Conservation (phyloP, 208 protist genomes). For the Phytomonas francai region DNA sequence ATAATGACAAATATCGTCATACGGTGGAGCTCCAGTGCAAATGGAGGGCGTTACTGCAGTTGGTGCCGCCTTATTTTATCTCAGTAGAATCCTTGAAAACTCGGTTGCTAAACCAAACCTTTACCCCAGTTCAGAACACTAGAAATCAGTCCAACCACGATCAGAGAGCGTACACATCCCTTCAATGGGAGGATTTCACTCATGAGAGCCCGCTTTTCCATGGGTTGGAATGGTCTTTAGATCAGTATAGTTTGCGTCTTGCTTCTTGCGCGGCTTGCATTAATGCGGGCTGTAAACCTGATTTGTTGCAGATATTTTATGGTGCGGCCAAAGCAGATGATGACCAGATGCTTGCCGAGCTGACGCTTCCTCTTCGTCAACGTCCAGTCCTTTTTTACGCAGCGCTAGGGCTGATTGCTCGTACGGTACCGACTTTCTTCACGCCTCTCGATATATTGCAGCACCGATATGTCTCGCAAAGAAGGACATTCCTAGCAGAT, state of each 20-base stretch:
- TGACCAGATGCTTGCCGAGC: not conserved
- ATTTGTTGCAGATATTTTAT: not conserved
- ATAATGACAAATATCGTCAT: not conserved
- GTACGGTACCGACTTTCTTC: not conserved
- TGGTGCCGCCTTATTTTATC: not conserved
- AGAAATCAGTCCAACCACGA: not conserved
- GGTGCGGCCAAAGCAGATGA: not conserved
- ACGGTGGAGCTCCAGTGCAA: not conserved
- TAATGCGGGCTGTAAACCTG: not conserved
- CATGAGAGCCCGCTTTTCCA: not conserved
- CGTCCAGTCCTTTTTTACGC: not conserved
- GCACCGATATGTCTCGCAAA: not conserved
- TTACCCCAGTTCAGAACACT: not conserved
- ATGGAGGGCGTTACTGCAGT: not conserved
- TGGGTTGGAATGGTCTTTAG: not conserved
- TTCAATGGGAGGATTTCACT: not conserved
- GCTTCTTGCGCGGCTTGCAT: not conserved
- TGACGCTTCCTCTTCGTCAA: not conserved
- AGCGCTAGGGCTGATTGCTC: not conserved
- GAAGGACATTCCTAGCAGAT: not conserved
- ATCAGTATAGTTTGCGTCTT: constrained; percentile 1
- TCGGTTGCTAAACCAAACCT: not conserved
- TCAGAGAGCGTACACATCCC: not conserved
- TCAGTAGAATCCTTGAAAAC: not conserved
- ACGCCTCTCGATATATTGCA: not conserved